Percentiles rank a stretch among this genome's conserved stretches.
These are phyloP conservation scores for Euphorbia tirucalli DNA, from an alignment of 345 rosid genomes.

Conservation along the genomic window DNA sequence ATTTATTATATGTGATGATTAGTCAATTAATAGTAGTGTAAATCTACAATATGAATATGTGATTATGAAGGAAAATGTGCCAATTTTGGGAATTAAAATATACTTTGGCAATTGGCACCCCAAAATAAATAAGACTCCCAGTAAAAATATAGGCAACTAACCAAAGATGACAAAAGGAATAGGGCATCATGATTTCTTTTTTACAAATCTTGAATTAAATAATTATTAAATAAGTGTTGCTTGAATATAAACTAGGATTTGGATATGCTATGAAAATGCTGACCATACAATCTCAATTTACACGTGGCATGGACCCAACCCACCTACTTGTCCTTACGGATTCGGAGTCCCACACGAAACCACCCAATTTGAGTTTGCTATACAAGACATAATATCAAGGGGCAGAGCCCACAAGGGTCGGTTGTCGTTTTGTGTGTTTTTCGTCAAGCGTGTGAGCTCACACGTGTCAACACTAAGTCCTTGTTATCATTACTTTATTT, in stretches of 20 bases:
- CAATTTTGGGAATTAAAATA: too few species aligned
- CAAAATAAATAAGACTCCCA: too few species aligned
- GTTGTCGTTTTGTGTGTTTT: conserved; percentile 23
- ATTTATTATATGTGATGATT: too few species aligned
- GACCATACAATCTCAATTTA: conserved; percentile 6
- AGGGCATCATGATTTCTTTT: too few species aligned
- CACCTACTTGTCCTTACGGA: conserved; percentile 23
- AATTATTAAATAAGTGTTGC: neutral
- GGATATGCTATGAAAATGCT: conserved; percentile 9
- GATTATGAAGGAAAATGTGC: too few species aligned
- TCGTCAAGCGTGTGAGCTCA: conserved; percentile 17
- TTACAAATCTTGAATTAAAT: too few species aligned
- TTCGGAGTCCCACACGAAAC: conserved; percentile 21
- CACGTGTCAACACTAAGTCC: conserved; percentile 23
- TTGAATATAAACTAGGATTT: neutral
- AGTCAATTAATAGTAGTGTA: too few species aligned
- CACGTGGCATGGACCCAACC: conserved; percentile 28
- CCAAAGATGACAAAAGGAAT: too few species aligned
- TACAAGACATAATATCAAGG: neutral
- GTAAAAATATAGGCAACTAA: too few species aligned
- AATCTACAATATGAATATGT: too few species aligned
- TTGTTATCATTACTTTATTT: neutral
- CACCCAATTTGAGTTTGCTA: conserved; percentile 5
- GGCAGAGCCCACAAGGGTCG: conserved; percentile 10
- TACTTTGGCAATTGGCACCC: too few species aligned